Evolutionary conservation across 257 asterid genomes (phyloP), one percentile per base, ranked within the genome.

Genomic region (Ballota nigra): DNA sequence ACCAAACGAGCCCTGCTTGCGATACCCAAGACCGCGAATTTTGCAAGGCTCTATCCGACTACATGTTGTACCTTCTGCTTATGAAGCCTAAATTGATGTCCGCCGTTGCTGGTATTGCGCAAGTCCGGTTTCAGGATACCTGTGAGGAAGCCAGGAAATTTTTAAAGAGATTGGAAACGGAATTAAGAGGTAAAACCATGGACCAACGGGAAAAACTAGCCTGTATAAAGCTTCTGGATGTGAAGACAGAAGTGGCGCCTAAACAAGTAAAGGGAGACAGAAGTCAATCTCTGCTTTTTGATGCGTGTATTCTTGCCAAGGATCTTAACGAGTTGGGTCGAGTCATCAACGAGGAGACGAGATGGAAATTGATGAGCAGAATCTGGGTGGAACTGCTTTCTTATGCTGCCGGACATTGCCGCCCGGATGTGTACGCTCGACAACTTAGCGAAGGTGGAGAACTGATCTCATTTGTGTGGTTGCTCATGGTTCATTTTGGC

Each of bases 321-420:
- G 61, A 62, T 2, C 71, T 75, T 4, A 12, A 38, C 4, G 26
- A 12, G 9, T 0, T 12, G 13, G 43, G n/a, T n/a, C n/a, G 2
- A 26, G 29, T n/a, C n/a, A n/a, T n/a, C n/a, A 4, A 16, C 4
- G 10, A 2, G 3, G 23, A 13, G n/a, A 13, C 34, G 23, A n/a
- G n/a, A n/a, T 77, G 81, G 81, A 31, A 66, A 69, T 66, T 71
- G 28, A 71, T 65, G 74, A 82, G 86, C 66, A 71, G 47, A 38
- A 78, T 85, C 10, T 83, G 86, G 90, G 75, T 85, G 63, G 86
- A 85, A 56, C 51, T 85, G 71, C 36, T 80, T 28, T 76, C 70
- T 12, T 78, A 76, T 51, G 90, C 75, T 2, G 86, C 87, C 2
- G 56, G 24, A 15, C 80, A 74, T 41, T 85, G 87, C 72, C 66